Conservation (phyloP, 1,284 basidiomycete genomes). For the Ustilago trichophora region DNA sequence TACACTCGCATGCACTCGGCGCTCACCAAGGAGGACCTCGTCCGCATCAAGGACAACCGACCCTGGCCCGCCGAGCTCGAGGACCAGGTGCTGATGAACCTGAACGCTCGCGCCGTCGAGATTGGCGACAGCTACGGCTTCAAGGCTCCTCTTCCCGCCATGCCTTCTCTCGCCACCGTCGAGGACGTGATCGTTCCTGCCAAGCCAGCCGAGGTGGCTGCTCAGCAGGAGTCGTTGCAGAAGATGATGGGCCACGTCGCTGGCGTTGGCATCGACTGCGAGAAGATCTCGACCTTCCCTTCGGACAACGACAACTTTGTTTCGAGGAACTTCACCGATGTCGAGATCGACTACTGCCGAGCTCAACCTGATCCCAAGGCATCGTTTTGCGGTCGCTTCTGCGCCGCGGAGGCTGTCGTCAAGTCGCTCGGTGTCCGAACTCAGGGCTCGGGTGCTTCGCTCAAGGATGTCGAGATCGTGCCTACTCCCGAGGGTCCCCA, state of each 20-base stretch:
- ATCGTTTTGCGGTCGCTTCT: slow-evolving; percentile 96
- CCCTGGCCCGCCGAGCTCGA: slow-evolving; percentile 91
- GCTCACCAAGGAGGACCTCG: slow-evolving; percentile 67
- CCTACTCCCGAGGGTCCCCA: slow-evolving; percentile 73
- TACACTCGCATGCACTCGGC: slow-evolving; percentile 62
- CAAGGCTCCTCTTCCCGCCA: slow-evolving; percentile 51
- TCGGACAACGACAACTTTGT: slow-evolving; percentile 89
- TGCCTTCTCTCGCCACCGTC: slow-evolving; percentile 42
- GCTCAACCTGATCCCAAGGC: slow-evolving; percentile 85
- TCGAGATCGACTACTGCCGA: slow-evolving; percentile 85
- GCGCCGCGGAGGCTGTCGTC: slow-evolving; percentile 97
- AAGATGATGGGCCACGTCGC: slow-evolving; percentile 72
- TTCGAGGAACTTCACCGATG: slow-evolving; percentile 87
- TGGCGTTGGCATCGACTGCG: slow-evolving; percentile 75
- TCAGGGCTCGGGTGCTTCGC: slow-evolving; percentile 87
- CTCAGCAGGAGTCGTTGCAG: slow-evolving; percentile 51
- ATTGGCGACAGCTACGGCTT: slow-evolving; percentile 57
- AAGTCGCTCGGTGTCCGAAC: slow-evolving; percentile 92
- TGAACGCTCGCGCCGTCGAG: slow-evolving; percentile 75
- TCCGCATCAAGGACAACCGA: slow-evolving; percentile 93
- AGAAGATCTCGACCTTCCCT: slow-evolving; percentile 91
- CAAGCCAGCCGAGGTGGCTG: slow-evolving; percentile 48
- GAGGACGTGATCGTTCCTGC: slow-evolving; percentile 32
- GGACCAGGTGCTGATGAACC: slow-evolving; percentile 87
- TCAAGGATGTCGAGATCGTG: slow-evolving; percentile 97